Evolutionary conservation across 2,329 filamentous ascomycete species (phyloP).

Genomic region (Colletotrichum sublineola): DNA sequence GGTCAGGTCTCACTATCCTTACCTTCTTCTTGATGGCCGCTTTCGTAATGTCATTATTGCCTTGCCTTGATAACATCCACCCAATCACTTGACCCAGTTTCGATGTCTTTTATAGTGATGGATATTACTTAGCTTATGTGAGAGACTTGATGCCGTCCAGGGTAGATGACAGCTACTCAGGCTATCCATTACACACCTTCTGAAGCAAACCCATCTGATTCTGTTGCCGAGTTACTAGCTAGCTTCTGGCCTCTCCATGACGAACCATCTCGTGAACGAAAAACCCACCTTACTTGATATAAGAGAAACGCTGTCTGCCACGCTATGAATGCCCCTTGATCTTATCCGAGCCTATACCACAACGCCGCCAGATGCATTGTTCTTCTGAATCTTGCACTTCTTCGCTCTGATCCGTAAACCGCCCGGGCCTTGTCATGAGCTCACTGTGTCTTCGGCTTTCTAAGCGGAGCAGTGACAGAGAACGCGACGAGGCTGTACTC

Average conservation of each 20-base stretch:
- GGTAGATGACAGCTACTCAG: background rate
- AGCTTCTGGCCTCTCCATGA: background rate
- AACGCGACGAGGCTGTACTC: slow-evolving; percentile 36
- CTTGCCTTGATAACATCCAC: too few relatives aligned
- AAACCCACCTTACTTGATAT: background rate
- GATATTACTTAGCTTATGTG: background rate
- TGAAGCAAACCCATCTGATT: background rate
- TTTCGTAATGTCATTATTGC: too few relatives aligned
- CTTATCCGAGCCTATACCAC: background rate
- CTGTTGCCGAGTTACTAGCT: background rate
- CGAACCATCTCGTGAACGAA: background rate
- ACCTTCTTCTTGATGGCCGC: too few relatives aligned
- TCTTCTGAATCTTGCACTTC: background rate
- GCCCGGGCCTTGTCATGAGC: background rate
- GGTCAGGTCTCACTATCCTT: too few relatives aligned
- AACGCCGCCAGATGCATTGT: slow-evolving; percentile 4
- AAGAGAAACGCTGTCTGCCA: background rate
- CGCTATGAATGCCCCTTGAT: background rate
- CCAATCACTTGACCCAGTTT: background rate
- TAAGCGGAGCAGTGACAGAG: slow-evolving; percentile 36
- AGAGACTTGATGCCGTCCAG: background rate
- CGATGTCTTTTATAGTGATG: background rate
- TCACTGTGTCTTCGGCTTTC: slow-evolving; percentile 33
- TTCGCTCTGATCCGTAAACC: background rate
- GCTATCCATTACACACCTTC: background rate